Evolutionary conservation across 345 rosid genomes (phyloP), one percentile per base, ranked within the genome.

Genomic region (Linum lewisii): DNA sequence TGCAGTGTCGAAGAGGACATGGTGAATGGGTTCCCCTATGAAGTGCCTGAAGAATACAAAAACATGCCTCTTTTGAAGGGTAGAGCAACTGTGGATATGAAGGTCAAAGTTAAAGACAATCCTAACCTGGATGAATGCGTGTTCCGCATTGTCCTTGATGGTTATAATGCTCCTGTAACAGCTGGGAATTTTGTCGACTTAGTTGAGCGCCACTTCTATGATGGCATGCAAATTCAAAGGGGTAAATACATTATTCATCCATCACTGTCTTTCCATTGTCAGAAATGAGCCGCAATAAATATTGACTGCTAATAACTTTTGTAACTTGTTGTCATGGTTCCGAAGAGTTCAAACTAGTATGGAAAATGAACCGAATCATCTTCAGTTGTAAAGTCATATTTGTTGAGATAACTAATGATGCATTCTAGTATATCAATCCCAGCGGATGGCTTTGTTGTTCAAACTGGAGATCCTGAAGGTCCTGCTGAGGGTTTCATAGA

Each of bases 1-100:
- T 87, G 97, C 97, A 89, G 99, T 88, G 94, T 93, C 78, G 99
- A 93, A 84, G 99, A 93, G 94, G 99, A 89, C 62, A 93, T 93
- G 97, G 85, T 93, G 56, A 93, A 85, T 69, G 89, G 85, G 80
- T 93, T 93, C 74, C 97, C 97, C 1, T 89, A 78, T 23, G 87
- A 93, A 72, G 91, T 93, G 25, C 99, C 95, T 0, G 95, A 87
- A 67, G 97, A 86, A 75, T 89, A 82, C 59, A 66, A 49, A 63
- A 81, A 58, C 69, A 74, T 85, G 99, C 99, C 99, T 69, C 88
- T 87, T 58, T 75, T 93, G 72, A 93, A 93, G 73, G 99, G 99
- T 56, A 85, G 97, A 77, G 97, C 99, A 42, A 65, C 81, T 60
- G 94, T 93, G 68, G 97, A 89, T 71, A 93, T 93, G 99, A 93